phyloP scores from a whole-genome alignment of 768 basidiomycete species.

The Suillus plorans region DNA sequence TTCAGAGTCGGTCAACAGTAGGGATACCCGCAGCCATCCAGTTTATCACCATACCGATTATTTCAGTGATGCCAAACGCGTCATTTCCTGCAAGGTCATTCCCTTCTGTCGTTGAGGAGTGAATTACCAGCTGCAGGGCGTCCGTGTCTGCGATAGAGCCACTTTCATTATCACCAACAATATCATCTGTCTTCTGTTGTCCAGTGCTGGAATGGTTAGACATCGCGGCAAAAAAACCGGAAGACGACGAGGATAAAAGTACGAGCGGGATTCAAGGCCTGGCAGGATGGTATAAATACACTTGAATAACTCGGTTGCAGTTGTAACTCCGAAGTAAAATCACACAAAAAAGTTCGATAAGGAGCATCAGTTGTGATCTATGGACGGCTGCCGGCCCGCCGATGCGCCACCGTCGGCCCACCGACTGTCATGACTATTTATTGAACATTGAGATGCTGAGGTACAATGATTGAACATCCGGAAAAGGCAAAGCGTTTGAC shows the following conservation, averaged over 20 bases:
- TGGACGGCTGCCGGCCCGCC: conserved; percentile 9
- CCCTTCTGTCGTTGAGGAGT: conserved; percentile 22
- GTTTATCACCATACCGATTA: conserved; percentile 69
- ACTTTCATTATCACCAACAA: conserved; percentile 22
- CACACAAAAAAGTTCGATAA: conserved; percentile 7
- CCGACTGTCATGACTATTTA: conserved; percentile 15
- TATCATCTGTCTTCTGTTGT: conserved; percentile 13
- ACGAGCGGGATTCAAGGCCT: not conserved
- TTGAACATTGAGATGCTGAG: conserved; percentile 39
- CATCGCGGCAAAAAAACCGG: conserved; percentile 16
- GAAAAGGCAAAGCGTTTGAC: not conserved
- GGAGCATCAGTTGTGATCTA: conserved; percentile 2
- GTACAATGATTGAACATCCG: conserved; percentile 3
- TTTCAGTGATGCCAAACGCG: conserved; percentile 31
- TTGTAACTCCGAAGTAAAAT: conserved; percentile 24
- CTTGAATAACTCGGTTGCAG: conserved; percentile 10
- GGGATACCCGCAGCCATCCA: conserved; percentile 92
- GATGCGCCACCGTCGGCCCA: too few relatives aligned
- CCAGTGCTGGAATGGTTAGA: conserved; percentile 17
- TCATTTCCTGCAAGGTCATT: conserved; percentile 31
- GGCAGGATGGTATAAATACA: conserved; percentile 31
- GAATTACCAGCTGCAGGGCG: conserved; percentile 58
- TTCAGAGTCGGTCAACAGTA: conserved; percentile 33
- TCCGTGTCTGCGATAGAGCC: conserved; percentile 40
- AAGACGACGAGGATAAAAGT: not conserved